Conservation (phyloP, 1,284 basidiomycete species). For the Ustilago curta region DNA sequence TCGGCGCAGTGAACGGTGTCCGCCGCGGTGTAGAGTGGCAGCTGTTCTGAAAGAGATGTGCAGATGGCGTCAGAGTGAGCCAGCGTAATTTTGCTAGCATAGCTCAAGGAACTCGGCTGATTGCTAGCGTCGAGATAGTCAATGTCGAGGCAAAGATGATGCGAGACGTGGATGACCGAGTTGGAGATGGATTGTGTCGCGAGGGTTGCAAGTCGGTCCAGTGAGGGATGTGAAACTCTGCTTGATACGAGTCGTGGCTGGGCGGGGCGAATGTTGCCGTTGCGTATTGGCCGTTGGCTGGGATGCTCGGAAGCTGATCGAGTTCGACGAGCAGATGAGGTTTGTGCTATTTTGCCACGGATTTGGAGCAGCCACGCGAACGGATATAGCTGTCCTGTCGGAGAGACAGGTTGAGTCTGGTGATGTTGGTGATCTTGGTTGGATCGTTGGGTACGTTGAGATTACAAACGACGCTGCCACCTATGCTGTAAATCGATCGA, state of each 20-base stretch:
- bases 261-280: not conserved
- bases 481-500: constrained; percentile 11
- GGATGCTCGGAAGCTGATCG: too few relatives aligned
- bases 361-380: not conserved
- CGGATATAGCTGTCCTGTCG: constrained; percentile 12
- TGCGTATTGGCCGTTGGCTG: too few relatives aligned
- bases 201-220: constrained; percentile 7
- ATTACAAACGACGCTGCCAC: not conserved
- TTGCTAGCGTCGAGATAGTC: not conserved
- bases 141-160: constrained; percentile 15
- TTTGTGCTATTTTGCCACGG: not conserved
- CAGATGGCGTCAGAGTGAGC: constrained; percentile 7
- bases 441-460: constrained; percentile 2
- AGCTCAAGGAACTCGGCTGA: not conserved
- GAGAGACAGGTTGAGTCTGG: constrained; percentile 1
- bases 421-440: not conserved
- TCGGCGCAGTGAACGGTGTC: too few relatives aligned
- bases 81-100: constrained; percentile 10
- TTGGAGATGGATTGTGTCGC: not conserved
- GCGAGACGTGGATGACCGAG: constrained; percentile 9
- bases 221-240: not conserved
- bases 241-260: not conserved
- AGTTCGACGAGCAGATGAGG: not conserved
- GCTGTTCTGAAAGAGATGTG: not conserved
- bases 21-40: constrained; percentile 1